A percentile compares a stretch with the other conserved stretches of the same genome.
Evolutionary conservation across 75 land plant species (phyloP).

Genomic region (Cunninghamia lanceolata): DNA sequence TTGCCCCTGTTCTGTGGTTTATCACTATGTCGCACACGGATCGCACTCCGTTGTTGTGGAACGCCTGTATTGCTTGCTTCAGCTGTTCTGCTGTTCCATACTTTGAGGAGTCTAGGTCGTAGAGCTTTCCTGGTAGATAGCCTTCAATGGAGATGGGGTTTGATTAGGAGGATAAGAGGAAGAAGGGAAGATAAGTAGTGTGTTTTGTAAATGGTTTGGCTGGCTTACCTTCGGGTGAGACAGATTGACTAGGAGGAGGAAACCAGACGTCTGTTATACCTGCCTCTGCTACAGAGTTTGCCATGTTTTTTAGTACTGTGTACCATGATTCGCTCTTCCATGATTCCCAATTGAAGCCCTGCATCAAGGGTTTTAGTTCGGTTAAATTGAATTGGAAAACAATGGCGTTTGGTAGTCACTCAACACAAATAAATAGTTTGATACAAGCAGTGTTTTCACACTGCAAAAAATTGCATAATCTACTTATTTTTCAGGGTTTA

Average conservation of each 20-base stretch:
- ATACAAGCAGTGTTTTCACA: too few species aligned
- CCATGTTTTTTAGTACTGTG: slow-evolving; percentile 19
- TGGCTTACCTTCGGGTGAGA: slow-evolving; percentile 36
- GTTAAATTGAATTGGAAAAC: too few species aligned
- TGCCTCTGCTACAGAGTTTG: slow-evolving; percentile 34
- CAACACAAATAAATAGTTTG: too few species aligned
- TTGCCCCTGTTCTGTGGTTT: slow-evolving; percentile 37
- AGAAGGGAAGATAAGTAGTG: not conserved
- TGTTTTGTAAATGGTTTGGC: not conserved
- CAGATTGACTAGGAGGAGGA: slow-evolving; percentile 44
- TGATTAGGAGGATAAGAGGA: not conserved
- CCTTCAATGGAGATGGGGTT: slow-evolving; percentile 3
- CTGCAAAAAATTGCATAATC: too few species aligned
- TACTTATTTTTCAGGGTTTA: too few species aligned
- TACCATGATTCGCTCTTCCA: slow-evolving; percentile 37
- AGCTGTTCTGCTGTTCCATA: slow-evolving; percentile 42
- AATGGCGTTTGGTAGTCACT: too few species aligned
- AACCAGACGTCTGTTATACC: slow-evolving; percentile 41
- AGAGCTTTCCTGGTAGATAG: slow-evolving; percentile 43
- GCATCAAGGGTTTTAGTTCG: not conserved
- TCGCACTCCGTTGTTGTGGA: slow-evolving; percentile 26
- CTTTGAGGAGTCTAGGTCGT: slow-evolving; percentile 31
- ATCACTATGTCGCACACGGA: slow-evolving; percentile 43
- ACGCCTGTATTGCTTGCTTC: slow-evolving; percentile 22
- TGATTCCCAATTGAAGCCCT: slow-evolving; percentile 59